Evolutionary conservation across 2,329 filamentous ascomycete genomes (phyloP).

Genomic region (Pseudocercospora musae): DNA sequence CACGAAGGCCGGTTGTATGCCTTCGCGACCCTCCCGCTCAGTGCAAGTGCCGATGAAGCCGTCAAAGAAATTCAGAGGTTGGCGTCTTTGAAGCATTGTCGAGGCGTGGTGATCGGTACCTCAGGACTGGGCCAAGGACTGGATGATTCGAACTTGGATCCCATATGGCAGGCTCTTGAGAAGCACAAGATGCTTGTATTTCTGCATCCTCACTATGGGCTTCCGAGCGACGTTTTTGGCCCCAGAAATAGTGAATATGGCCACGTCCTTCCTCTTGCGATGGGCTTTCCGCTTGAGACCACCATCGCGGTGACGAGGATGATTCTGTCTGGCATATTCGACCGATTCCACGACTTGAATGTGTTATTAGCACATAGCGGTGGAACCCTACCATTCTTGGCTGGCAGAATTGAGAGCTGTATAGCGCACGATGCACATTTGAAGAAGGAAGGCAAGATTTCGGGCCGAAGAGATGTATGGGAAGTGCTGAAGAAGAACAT

Average conservation of each 20-base stretch:
- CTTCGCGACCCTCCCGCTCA: constrained; percentile 78
- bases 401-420: constrained; percentile 83
- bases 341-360: constrained; percentile 64
- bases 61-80: constrained; percentile 64
- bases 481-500: constrained; percentile 70
- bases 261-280: constrained; percentile 78
- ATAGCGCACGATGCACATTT: constrained; percentile 78
- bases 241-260: constrained; percentile 71
- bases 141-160: constrained; percentile 71
- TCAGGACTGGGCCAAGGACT: constrained; percentile 75
- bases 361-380: constrained; percentile 85
- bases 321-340: constrained; percentile 83
- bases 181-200: constrained; percentile 67
- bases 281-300: constrained; percentile 89
- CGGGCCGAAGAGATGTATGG: constrained; percentile 59
- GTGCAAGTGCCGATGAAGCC: constrained; percentile 59
- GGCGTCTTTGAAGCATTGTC: constrained; percentile 61
- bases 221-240: constrained; percentile 77
- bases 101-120: constrained; percentile 87
- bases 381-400: constrained; percentile 83
- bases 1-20: constrained; percentile 71
- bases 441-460: constrained; percentile 55
- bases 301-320: constrained; percentile 86
- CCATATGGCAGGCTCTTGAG: constrained; percentile 68
- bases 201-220: constrained; percentile 87